These are phyloP conservation scores for Deinandra increscens DNA, from an alignment of 129 eudicot species.

Conservation along the genomic window DNA sequence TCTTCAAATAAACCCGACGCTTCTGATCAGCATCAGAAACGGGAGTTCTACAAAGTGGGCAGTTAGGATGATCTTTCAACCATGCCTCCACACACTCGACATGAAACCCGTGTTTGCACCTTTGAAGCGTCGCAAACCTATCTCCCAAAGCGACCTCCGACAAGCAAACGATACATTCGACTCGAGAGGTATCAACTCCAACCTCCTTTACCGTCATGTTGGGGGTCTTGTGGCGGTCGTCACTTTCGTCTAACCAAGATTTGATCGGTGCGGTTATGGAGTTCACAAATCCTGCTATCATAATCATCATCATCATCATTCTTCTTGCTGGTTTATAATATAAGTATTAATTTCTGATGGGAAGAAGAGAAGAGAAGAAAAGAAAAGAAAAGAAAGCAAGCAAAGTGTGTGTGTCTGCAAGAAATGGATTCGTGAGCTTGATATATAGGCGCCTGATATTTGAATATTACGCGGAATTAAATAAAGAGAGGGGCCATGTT, in stretches of 20 bases:
- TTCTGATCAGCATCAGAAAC: background rate
- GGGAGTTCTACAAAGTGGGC: conserved; percentile 37
- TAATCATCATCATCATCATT: conserved; percentile 39
- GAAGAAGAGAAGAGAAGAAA: no score
- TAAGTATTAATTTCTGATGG: no score
- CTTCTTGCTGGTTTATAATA: no score
- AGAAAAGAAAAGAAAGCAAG: no score
- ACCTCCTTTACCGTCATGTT: background rate
- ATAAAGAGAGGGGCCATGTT: no score
- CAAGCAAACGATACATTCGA: conserved; percentile 31
- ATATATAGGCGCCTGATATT: no score
- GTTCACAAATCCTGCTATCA: conserved; percentile 30
- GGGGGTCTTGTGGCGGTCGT: background rate
- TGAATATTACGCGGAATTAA: no score
- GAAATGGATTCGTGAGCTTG: no score
- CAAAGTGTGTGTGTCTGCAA: no score
- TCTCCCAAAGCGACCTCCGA: conserved; percentile 21
- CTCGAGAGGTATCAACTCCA: background rate
- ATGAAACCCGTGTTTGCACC: conserved; percentile 30
- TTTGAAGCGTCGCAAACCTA: conserved; percentile 16
- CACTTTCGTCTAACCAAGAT: conserved; percentile 11
- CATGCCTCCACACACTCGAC: conserved; percentile 32
- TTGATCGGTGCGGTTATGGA: conserved; percentile 29
- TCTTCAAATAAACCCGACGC: conserved; percentile 8
- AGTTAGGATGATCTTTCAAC: conserved; percentile 29